phyloP scores from a whole-genome alignment of 306 rosid genomes.

The Pyrus communis region DNA sequence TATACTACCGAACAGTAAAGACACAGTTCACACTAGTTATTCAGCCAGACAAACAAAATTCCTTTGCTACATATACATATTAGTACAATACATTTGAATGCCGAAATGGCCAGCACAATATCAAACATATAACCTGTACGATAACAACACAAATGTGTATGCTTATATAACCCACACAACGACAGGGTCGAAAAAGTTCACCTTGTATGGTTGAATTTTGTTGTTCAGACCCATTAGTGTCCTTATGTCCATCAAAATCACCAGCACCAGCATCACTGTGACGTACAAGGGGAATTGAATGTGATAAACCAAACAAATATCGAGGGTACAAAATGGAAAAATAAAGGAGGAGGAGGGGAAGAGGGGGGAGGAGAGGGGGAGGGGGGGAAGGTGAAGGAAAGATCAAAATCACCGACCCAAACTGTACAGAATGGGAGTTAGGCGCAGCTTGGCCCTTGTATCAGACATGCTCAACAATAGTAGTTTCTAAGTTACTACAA shows the following conservation, averaged over 20 bases:
- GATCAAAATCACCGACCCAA: neutral
- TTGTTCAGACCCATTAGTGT: slow-evolving; percentile 24
- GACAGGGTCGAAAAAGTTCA: slow-evolving; percentile 5
- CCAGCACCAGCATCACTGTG: slow-evolving; percentile 30
- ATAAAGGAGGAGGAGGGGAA: neutral
- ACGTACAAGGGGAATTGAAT: neutral
- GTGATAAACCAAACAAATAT: neutral
- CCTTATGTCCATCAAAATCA: slow-evolving; percentile 22
- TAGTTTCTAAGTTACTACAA: neutral
- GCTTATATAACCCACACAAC: neutral
- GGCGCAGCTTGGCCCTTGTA: neutral
- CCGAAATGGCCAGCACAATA: neutral
- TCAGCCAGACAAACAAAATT: neutral
- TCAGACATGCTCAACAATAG: neutral
- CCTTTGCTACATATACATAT: neutral
- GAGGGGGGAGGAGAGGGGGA: too few relatives aligned
- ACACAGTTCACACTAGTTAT: neutral
- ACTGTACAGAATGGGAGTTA: neutral
- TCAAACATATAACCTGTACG: neutral
- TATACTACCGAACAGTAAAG: neutral
- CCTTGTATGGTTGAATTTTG: slow-evolving; percentile 28
- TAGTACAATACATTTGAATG: neutral
- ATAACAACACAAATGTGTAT: neutral
- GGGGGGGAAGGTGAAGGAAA: too few relatives aligned
- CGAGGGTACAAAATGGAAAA: neutral